Base-by-base conservation (phyloP, 306 rosid species). In the Ormosia semicastrata region DNA sequence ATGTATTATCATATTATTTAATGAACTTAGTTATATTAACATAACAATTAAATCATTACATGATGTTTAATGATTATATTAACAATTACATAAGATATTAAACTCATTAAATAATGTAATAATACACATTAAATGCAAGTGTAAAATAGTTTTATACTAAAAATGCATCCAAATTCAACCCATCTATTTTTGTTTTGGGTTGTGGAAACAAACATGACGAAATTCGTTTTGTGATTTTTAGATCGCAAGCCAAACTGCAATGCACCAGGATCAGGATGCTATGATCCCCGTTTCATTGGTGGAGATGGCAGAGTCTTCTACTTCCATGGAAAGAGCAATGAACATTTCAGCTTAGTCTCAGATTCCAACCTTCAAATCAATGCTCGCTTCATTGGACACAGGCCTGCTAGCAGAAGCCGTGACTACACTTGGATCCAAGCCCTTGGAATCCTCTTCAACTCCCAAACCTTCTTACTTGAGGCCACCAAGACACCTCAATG, bases 381-480 rank as follows among this genome's bases (percentile, higher is more conserved):
- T 47, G 84, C 81, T 29, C 86, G 73, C 46, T 88, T 88, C 86
- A 86, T 66, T 8, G 86, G 88, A 24, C 86, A 68, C 81, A 71
- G 86, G 54, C 91, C 85, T 0, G 73, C 58, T 0, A 71, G 86
- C 4, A 32, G 89, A 36, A 12, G 52, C 32, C 33, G 85, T 0
- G 85, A 88, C 85, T 88, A 46, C 62, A 88, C 88, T 5, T 87
- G 85, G 86, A 85, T 87, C 59, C 89, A 81, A 73, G 85, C 88
- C 30, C 75, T 84, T 5, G 88, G 88, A 53, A 7, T 84, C 59
- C 81, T 78, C 58, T 62, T 71, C 33, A 66, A 81, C 36, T 81
- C 88, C 30, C 41, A 86, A 8, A 50, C 69, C 34, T 83, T 88
- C 69, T 77, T 86, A 7, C 72, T 86, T 1, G 88, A 86, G 66